phyloP scores from a whole-genome alignment of 495 filamentous ascomycete genomes.

The Aspergillus taichungensis region DNA sequence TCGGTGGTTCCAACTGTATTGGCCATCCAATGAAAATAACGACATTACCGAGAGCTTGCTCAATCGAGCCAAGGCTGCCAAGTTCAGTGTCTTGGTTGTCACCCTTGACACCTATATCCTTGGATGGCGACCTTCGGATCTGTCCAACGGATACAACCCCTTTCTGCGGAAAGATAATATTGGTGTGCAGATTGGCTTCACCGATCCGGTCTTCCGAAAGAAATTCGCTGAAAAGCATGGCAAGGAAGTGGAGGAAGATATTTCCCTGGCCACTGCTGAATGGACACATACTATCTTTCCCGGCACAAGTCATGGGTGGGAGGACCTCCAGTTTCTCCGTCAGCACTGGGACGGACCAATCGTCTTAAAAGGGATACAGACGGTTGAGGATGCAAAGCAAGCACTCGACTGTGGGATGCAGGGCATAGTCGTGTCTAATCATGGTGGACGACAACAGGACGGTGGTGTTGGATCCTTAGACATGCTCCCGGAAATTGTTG shows the following conservation, averaged over 20 bases:
- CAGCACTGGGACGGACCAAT: constrained; percentile 35
- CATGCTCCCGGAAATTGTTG: constrained; percentile 36
- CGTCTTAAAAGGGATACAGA: constrained; percentile 45
- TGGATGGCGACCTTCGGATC: constrained; percentile 49
- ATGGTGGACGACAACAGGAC: constrained; percentile 33
- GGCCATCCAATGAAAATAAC: constrained; percentile 39
- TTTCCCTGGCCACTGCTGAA: constrained; percentile 18
- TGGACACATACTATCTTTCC: constrained; percentile 41
- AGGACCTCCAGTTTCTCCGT: constrained; percentile 28
- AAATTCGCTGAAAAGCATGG: constrained; percentile 30
- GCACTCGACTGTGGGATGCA: constrained; percentile 42
- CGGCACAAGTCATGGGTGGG: constrained; percentile 41
- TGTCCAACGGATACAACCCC: constrained; percentile 45
- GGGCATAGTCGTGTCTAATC: constrained; percentile 44
- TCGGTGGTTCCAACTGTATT: constrained; percentile 56
- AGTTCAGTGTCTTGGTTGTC: constrained; percentile 48
- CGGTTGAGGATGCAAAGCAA: constrained; percentile 40
- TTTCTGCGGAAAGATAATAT: constrained; percentile 40
- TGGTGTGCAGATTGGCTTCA: constrained; percentile 43
- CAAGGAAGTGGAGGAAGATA: constrained; percentile 32
- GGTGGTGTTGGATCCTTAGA: constrained; percentile 35
- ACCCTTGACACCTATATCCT: constrained; percentile 55
- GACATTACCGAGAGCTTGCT: constrained; percentile 46
- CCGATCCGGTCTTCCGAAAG: constrained; percentile 47
- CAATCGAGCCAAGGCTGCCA: constrained; percentile 40